Conservation (phyloP, 306 rosid genomes). For the Prunus mira region DNA sequence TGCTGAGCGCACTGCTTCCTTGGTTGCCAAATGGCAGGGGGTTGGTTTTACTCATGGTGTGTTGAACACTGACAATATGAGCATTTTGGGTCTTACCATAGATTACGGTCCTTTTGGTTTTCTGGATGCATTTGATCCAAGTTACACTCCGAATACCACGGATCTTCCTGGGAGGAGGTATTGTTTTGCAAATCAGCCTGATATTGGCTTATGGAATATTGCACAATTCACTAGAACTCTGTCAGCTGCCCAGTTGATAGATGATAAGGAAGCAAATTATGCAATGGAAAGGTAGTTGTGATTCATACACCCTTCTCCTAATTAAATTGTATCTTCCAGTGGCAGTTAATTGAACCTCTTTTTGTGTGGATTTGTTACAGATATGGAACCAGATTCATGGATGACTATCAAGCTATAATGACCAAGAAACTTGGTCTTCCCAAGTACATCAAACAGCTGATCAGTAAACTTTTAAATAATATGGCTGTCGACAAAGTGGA, state of each 20-base stretch:
- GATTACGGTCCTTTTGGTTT: conserved; percentile 99
- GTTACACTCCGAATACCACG: conserved; percentile 90
- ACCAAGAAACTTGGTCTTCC: conserved; percentile 92
- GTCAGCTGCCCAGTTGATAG: conserved; percentile 66
- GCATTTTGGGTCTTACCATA: conserved; percentile 94
- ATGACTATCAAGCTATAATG: conserved; percentile 91
- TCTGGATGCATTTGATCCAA: conserved; percentile 99
- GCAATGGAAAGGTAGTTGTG: conserved; percentile 89
- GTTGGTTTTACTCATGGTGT: conserved; percentile 99
- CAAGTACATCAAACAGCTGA: conserved; percentile 87
- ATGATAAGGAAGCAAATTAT: conserved; percentile 89
- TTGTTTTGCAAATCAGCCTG: conserved; percentile 99
- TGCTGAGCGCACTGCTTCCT: conserved; percentile 92
- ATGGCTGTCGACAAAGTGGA: conserved; percentile 99
- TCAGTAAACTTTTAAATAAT: conserved; percentile 78
- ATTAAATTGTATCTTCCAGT: not conserved
- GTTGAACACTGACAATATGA: conserved; percentile 97
- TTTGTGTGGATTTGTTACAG: conserved; percentile 39
- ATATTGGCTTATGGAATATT: conserved; percentile 93
- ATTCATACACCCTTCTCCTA: conserved; percentile 8
- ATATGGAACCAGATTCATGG: conserved; percentile 94
- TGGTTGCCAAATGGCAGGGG: conserved; percentile 96
- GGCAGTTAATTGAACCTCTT: conserved; percentile 17
- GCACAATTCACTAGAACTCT: conserved; percentile 73
- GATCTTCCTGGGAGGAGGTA: conserved; percentile 99